Conservation (phyloP, 129 eudicot genomes). For the Flaveria ramosissima region DNA sequence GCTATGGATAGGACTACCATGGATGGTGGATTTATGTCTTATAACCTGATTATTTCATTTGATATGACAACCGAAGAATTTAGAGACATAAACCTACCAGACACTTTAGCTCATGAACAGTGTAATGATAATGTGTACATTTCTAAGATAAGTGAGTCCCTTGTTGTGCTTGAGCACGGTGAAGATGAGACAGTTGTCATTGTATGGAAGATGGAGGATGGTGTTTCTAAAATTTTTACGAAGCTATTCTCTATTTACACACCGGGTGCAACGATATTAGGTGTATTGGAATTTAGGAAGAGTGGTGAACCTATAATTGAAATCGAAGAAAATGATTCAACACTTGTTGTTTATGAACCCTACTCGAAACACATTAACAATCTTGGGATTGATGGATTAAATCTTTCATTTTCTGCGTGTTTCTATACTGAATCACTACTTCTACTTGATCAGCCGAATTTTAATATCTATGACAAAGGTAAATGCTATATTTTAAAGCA, state of each 20-base stretch:
- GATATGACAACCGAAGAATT: neutral
- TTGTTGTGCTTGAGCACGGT: neutral
- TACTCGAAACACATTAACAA: neutral
- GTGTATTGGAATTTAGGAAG: neutral
- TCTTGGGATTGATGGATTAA: neutral
- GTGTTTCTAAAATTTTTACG: neutral
- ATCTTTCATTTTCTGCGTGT: neutral
- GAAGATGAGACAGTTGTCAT: neutral
- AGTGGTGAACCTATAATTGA: constrained; percentile 2
- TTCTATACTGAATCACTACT: neutral
- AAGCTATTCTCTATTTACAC: neutral
- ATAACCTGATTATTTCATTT: neutral
- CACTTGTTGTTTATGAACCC: constrained; percentile 1
- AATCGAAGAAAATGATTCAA: neutral
- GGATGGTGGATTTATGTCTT: neutral
- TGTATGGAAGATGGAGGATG: neutral
- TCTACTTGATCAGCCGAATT: neutral
- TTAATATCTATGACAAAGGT: too few species aligned
- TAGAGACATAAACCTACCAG: neutral
- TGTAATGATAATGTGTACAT: neutral
- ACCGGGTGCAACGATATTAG: neutral
- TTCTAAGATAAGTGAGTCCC: neutral
- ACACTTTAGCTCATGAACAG: neutral
- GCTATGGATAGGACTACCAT: neutral
- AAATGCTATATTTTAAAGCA: neutral